phyloP scores from a whole-genome alignment of 768 basidiomycete species.

The Dentipellis fragilis region DNA sequence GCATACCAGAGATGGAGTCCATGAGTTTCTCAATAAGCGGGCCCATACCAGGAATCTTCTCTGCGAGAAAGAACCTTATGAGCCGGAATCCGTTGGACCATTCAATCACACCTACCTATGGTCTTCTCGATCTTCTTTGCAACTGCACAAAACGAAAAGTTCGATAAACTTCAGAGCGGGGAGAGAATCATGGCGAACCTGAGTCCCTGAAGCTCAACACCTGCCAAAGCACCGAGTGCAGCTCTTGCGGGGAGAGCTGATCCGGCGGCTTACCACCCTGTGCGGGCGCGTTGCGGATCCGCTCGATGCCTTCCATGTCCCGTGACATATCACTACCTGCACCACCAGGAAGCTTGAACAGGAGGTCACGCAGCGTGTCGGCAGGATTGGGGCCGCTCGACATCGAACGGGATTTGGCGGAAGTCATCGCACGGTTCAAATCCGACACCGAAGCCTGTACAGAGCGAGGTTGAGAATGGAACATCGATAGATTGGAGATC shows the following conservation, averaged over 20 bases:
- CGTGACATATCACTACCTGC: conserved; percentile 53
- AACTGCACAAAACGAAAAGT: conserved; percentile 24
- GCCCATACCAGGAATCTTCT: conserved; percentile 77
- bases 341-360: conserved; percentile 55
- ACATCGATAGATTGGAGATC: no score
- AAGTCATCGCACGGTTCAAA: conserved; percentile 67
- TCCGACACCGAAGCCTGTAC: conserved; percentile 75
- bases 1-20: conserved; percentile 54
- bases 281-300: conserved; percentile 31
- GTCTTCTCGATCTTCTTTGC: conserved; percentile 72
- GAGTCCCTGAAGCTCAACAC: conserved; percentile 79
- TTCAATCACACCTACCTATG: conserved; percentile 36
- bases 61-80: conserved; percentile 20
- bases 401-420: conserved; percentile 42
- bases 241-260: conserved; percentile 82
- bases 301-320: conserved; percentile 57
- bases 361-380: conserved; percentile 46
- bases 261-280: conserved; percentile 60
- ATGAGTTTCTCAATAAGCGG: conserved; percentile 69
- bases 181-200: conserved; percentile 27
- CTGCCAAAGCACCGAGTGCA: conserved; percentile 78
- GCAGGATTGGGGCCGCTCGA: conserved; percentile 25
- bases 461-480: not conserved
- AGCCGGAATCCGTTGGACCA: not conserved
- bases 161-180: not conserved